Conservation (phyloP, 148 eudicot species). For the Vaccinium corymbosum region DNA sequence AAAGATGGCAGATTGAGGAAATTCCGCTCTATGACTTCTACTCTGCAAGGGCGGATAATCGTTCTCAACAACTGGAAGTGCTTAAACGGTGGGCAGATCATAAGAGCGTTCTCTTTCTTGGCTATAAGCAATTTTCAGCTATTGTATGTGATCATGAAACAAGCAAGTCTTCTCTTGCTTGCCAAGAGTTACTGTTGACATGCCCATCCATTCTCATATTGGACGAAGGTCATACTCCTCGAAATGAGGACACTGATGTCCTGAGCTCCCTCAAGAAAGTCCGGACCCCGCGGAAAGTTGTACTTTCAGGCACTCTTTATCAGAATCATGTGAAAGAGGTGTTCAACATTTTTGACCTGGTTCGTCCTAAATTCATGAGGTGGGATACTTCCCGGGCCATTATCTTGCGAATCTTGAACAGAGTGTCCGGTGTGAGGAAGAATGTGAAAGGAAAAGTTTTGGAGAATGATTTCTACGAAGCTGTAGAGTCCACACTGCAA, state of each 20-base stretch:
- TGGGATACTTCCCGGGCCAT: slow-evolving; percentile 50
- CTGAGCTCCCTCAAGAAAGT: slow-evolving; percentile 67
- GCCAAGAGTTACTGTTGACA: slow-evolving; percentile 60
- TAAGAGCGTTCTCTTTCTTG: slow-evolving; percentile 70
- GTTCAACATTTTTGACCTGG: slow-evolving; percentile 78
- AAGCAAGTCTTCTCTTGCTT: slow-evolving; percentile 39
- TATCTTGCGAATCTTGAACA: slow-evolving; percentile 57
- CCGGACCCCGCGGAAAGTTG: slow-evolving; percentile 84
- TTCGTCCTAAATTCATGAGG: slow-evolving; percentile 71
- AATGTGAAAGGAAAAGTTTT: slow-evolving; percentile 35
- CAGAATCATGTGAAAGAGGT: slow-evolving; percentile 94
- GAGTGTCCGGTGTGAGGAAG: slow-evolving; percentile 45
- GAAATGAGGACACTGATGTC: slow-evolving; percentile 80
- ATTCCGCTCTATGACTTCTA: slow-evolving; percentile 73
- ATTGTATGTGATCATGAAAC: slow-evolving; percentile 58
- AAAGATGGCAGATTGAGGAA: slow-evolving; percentile 90
- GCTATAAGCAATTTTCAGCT: slow-evolving; percentile 71
- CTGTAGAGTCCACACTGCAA: slow-evolving; percentile 68
- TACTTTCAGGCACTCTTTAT: slow-evolving; percentile 88
- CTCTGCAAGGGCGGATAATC: slow-evolving; percentile 74
- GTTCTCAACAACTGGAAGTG: slow-evolving; percentile 69
- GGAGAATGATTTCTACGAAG: slow-evolving; percentile 62
- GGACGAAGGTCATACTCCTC: slow-evolving; percentile 94
- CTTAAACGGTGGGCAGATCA: slow-evolving; percentile 63
- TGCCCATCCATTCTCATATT: slow-evolving; percentile 65